Evolutionary conservation across 108 stramenopile species (phyloP).

Genomic region (Pseudonitzschia multiseries): DNA sequence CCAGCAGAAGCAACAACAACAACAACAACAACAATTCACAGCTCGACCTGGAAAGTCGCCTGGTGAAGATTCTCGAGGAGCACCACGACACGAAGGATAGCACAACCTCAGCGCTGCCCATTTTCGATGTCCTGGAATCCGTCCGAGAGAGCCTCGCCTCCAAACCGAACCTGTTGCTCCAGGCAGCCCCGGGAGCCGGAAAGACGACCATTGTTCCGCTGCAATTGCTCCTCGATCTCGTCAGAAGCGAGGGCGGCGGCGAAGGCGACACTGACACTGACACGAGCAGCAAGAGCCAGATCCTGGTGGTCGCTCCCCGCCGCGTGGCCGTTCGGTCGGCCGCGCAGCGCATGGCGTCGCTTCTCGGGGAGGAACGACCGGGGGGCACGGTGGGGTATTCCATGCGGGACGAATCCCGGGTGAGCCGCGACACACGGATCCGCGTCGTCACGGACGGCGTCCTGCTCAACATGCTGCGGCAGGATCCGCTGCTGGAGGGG

Average conservation of each 20-base stretch:
- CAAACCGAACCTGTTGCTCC: constrained; percentile 45
- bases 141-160: constrained; percentile 1
- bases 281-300: too few relatives aligned
- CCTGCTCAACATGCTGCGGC: constrained; percentile 41
- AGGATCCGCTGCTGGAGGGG: constrained; percentile 55
- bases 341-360: constrained; percentile 54
- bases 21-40: too few relatives aligned
- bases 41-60: neutral
- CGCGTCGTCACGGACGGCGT: constrained; percentile 67
- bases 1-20: too few relatives aligned
- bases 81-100: neutral
- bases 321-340: constrained; percentile 69
- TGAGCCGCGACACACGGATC: constrained; percentile 37
- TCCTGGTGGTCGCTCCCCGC: constrained; percentile 59
- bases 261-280: neutral
- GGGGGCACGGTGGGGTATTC: constrained; percentile 51
- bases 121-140: constrained; percentile 16
- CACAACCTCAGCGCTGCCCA: neutral
- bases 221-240: constrained; percentile 10
- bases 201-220: constrained; percentile 70
- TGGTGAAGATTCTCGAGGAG: neutral
- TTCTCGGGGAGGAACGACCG: constrained; percentile 30
- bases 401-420: constrained; percentile 51
- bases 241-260: neutral
- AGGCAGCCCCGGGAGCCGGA: constrained; percentile 71